Evolutionary conservation across 2,329 filamentous ascomycete genomes (phyloP).

Genomic region (Fusarium bulbicola): DNA sequence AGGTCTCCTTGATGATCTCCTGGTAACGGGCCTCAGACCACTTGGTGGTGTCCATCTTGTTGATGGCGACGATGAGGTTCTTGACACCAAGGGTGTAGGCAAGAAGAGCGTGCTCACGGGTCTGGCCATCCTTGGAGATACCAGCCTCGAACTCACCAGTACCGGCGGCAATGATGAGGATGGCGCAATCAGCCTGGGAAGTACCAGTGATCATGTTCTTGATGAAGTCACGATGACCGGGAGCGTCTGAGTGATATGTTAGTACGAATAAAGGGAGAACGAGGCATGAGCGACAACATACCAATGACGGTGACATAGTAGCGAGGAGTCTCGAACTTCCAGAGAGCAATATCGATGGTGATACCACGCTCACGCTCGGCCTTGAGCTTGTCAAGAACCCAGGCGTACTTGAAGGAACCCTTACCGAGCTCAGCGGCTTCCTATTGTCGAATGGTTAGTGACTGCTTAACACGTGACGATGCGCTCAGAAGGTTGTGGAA

Average conservation of each 20-base stretch:
- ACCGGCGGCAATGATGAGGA: conserved; percentile 99
- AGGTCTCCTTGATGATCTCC: conserved; percentile 99
- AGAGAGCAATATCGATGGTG: conserved; percentile 99
- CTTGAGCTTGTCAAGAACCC: conserved; percentile 99
- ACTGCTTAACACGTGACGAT: conserved; percentile 19
- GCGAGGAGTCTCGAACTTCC: conserved; percentile 99
- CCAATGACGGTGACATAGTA: conserved; percentile 98
- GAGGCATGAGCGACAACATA: conserved; percentile 56
- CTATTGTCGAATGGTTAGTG: conserved; percentile 57
- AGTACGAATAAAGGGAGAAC: conserved; percentile 11
- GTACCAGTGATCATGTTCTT: conserved; percentile 99
- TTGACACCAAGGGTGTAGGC: conserved; percentile 99
- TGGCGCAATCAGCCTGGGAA: conserved; percentile 99
- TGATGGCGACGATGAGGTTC: conserved; percentile 99
- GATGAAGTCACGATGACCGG: conserved; percentile 99
- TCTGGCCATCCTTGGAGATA: conserved; percentile 99
- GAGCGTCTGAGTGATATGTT: conserved; percentile 76
- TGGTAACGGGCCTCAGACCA: conserved; percentile 96
- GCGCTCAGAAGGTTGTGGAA: not conserved
- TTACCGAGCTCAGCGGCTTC: conserved; percentile 99
- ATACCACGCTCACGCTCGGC: conserved; percentile 99
- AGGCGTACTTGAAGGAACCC: conserved; percentile 99
- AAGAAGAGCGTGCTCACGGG: conserved; percentile 99
- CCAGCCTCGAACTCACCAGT: conserved; percentile 99
- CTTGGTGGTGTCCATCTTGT: conserved; percentile 99